Base-by-base conservation (phyloP, 805 yeast species). In the Hanseniaspora guilliermondii region DNA sequence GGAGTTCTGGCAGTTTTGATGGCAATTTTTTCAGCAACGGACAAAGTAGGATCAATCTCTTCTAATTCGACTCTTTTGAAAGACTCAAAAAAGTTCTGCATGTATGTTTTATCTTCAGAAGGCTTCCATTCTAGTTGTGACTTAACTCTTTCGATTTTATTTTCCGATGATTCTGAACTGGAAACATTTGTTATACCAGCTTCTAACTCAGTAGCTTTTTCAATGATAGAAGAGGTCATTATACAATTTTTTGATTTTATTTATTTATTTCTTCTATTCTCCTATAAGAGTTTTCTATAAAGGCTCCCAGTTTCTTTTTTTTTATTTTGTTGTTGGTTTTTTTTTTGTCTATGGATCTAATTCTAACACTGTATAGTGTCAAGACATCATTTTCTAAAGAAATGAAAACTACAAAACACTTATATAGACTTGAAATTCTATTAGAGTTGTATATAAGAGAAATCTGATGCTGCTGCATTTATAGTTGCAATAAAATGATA, bases 1-100 rank as follows among this genome's bases (percentile, higher is more conserved):
- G 85, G 88, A 5, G 85, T 70, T 56, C 72, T 70, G 24, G 83
- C 80, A 2, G 68, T 67, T 33, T 64, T 60, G 40, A 70, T 68
- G 17, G 77, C 75, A 58, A 71, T 72, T 61, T 73, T 74, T 71
- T 71, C 79, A 53, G 66, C 71, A 56, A 61, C 73, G 12, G 71
- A 70, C 59, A 66, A 62, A 55, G 61, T 64, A 35, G 75, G 74
- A 56, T 71, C 74, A 36, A 71, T 41, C 25, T 65, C 73, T 56
- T 62, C 65, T 38, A 63, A 61, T 59, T 66, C 61, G 49, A 60
- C 70, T 55, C 67, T 65, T 61, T 69, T 75, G 68, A 77, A 77
- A 2, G 81, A 76, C 60, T 77, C 79, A 57, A 68, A 72, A 59
- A 77, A 70, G 27, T 62, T 61, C 52, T 65, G 68, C 77, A 78